Conservation (phyloP, 768 basidiomycete genomes). For the Tephrocybe sp. region DNA sequence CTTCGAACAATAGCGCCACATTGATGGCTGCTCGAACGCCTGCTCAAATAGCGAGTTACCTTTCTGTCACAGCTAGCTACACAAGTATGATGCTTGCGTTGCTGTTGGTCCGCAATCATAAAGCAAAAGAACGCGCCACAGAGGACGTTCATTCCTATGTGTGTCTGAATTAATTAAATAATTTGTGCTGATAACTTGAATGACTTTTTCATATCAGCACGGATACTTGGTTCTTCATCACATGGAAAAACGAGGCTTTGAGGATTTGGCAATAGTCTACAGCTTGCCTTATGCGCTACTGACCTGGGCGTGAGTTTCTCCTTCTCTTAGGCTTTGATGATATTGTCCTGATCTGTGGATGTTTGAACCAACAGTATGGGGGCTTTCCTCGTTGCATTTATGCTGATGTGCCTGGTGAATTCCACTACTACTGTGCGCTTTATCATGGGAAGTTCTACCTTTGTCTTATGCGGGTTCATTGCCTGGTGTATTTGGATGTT, state of each 20-base stretch:
- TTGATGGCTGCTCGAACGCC: slow-evolving; percentile 17
- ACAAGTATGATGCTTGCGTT: slow-evolving; percentile 32
- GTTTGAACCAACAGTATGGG: slow-evolving; percentile 19
- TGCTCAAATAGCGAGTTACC: slow-evolving; percentile 40
- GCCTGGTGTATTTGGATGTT: slow-evolving; percentile 22
- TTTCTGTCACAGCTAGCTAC: slow-evolving; percentile 40
- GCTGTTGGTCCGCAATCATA: slow-evolving; percentile 3
- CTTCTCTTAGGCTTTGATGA: neutral
- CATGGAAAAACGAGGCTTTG: neutral
- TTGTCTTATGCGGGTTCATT: slow-evolving; percentile 14
- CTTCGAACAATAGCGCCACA: slow-evolving; percentile 25
- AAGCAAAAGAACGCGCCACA: neutral
- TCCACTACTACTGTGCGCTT: slow-evolving; percentile 15
- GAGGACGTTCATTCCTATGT: neutral
- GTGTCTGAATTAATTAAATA: neutral
- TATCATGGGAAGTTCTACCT: slow-evolving; percentile 14
- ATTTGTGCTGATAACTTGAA: neutral
- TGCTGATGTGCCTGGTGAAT: slow-evolving; percentile 23
- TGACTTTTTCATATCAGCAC: neutral
- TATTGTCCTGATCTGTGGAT: neutral
- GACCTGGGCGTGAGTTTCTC: neutral
- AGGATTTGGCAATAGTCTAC: neutral
- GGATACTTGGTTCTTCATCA: neutral
- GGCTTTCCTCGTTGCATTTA: slow-evolving; percentile 22
- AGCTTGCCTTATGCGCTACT: slow-evolving; percentile 3